Percentiles rank a stretch among this genome's conserved stretches.
These are phyloP conservation scores for Coemansia javaensis DNA, from an alignment of 192 early-diverging fungal species.

Conservation along the genomic window DNA sequence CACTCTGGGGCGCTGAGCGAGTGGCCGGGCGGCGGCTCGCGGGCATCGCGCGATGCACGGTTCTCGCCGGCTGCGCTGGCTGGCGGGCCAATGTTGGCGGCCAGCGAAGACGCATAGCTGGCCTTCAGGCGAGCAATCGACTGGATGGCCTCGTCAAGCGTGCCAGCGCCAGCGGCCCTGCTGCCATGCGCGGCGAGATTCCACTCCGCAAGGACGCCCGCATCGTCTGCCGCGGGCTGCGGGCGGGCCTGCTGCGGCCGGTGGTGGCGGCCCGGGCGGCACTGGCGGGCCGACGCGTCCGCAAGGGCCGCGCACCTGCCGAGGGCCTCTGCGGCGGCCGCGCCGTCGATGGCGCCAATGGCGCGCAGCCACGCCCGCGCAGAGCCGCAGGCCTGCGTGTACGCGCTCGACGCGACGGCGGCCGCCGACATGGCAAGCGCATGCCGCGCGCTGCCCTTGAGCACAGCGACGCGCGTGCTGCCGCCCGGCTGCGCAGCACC, in stretches of 20 bases:
- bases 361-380: conserved; percentile 7
- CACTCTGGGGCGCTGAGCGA: conserved; percentile 6
- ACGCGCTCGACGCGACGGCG: conserved; percentile 11
- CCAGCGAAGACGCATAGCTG: not conserved
- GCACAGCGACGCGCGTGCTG: not conserved
- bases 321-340: not conserved
- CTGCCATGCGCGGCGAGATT: not conserved
- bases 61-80: not conserved
- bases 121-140: not conserved
- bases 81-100: not conserved
- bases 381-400: conserved; percentile 1
- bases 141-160: not conserved
- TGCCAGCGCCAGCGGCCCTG: too few relatives aligned
- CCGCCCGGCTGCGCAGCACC: not conserved
- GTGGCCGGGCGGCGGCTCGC: not conserved
- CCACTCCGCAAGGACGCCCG: too few relatives aligned
- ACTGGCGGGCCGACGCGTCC: too few relatives aligned
- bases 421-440: conserved; percentile 1
- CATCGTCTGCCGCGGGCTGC: too few relatives aligned
- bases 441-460: conserved; percentile 2
- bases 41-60: too few relatives aligned
- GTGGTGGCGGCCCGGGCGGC: too few relatives aligned
- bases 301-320: not conserved
- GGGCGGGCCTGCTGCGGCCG: too few relatives aligned
- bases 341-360: not conserved